Evolutionary conservation across 2,329 filamentous ascomycete genomes (phyloP).

Genomic region (Phialemonium atrogriseum): DNA sequence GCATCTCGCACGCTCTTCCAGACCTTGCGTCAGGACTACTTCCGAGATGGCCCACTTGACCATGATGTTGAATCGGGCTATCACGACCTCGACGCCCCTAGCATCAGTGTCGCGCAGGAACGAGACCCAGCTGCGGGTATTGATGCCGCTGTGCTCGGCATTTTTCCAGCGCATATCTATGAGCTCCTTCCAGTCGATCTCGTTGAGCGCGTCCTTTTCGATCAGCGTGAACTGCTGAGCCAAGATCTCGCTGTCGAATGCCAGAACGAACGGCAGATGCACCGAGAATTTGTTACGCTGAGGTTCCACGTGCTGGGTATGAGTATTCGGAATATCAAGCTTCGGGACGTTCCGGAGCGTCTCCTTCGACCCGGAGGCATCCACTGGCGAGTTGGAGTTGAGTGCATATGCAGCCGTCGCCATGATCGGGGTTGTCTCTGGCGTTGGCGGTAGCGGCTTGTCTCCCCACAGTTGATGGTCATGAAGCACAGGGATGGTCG

Average conservation of each 20-base stretch:
- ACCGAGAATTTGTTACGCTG: conserved; percentile 32
- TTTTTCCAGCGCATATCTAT: conserved; percentile 80
- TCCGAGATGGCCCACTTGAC: conserved; percentile 82
- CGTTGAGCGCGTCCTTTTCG: conserved; percentile 77
- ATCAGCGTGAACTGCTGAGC: conserved; percentile 81
- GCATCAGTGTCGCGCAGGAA: conserved; percentile 67
- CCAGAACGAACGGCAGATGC: conserved; percentile 73
- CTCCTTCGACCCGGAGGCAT: conserved; percentile 25
- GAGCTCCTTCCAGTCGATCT: conserved; percentile 82
- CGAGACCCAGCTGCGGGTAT: conserved; percentile 71
- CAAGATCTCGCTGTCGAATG: conserved; percentile 69
- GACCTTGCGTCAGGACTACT: conserved; percentile 62
- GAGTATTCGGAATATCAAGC: conserved; percentile 15
- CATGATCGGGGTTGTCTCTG: conserved; percentile 38
- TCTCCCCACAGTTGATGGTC: conserved; percentile 32
- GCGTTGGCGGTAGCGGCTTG: conserved; percentile 41
- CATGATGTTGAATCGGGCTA: conserved; percentile 80
- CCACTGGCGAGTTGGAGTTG: conserved; percentile 18
- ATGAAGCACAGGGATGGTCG: conserved; percentile 26
- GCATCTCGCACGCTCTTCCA: conserved; percentile 66
- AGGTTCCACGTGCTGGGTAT: conserved; percentile 11
- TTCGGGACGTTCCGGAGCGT: conserved; percentile 26
- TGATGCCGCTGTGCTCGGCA: conserved; percentile 40
- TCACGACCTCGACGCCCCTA: conserved; percentile 72
- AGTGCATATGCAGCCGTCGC: conserved; percentile 24